phyloP scores from a whole-genome alignment of 176 grass and related monocot genomes.

The Microstegium vimineum region DNA sequence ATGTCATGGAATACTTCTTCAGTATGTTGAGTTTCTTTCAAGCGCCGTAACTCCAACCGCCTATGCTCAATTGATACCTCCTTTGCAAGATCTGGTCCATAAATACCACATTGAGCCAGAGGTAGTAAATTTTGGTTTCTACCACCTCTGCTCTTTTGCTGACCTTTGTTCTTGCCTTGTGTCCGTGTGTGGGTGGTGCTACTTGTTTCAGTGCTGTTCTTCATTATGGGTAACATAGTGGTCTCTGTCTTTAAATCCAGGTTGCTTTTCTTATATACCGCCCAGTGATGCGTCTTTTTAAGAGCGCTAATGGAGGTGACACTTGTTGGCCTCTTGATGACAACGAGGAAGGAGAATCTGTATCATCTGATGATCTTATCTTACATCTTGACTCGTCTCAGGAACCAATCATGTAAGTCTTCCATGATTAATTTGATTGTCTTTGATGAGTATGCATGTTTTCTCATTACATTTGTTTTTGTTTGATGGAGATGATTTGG shows the following conservation, averaged over 20 bases:
- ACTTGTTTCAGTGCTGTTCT: constrained; percentile 1
- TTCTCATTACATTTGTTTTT: not conserved
- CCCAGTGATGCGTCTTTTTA: constrained; percentile 97
- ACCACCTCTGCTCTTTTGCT: not conserved
- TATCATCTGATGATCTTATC: constrained; percentile 65
- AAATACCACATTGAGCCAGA: constrained; percentile 97
- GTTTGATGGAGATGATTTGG: not conserved
- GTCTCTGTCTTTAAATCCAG: constrained; percentile 46
- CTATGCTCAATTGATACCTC: constrained; percentile 84
- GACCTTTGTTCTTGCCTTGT: not conserved
- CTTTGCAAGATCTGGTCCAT: constrained; percentile 79
- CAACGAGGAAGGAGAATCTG: constrained; percentile 59
- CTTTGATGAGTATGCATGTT: not conserved
- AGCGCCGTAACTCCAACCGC: constrained; percentile 64
- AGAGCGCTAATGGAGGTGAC: constrained; percentile 51
- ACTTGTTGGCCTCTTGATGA: constrained; percentile 83
- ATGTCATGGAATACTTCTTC: constrained; percentile 93
- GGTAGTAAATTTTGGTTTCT: constrained; percentile 41
- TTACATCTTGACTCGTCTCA: constrained; percentile 63
- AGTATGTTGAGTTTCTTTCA: constrained; percentile 95
- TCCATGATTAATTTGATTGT: constrained; percentile 26
- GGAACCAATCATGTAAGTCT: constrained; percentile 65
- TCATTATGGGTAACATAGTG: constrained; percentile 17
- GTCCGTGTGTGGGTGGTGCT: not conserved
- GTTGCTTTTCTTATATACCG: constrained; percentile 99